Evolutionary conservation across 2,329 filamentous ascomycete genomes (phyloP), one percentile per base, ranked within the genome.

Genomic region (Botrytis hyacinthi): DNA sequence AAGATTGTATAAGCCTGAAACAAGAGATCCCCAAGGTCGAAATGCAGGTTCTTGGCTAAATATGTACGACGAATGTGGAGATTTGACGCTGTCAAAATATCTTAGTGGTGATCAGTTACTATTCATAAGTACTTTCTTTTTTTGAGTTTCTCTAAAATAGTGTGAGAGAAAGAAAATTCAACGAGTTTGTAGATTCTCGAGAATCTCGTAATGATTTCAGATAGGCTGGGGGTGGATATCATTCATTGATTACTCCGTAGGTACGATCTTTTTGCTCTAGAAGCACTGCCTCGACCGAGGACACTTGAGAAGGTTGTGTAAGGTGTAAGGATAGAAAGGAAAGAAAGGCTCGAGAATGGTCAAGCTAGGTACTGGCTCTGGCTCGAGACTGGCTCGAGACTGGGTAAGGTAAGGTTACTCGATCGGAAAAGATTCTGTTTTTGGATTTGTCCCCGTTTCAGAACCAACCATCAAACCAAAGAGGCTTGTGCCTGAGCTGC

Each of bases 1-100:
- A 57, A 37, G 72, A 40, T 63, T 48, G 59, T 12, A 70, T 66
- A 65, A 57, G 40, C 48, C 29, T 67, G 73, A 72, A 72, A 71
- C 67, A 71, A 65, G 63, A 73, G 70, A 66, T 73, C 26, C 20
- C 29, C 37, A 67, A 46, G 62, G 51, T 57, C 35, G 60, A 60
- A 67, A 60, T 54, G 22, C 29, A 69, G 51, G 46, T 42, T n/a
- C 72, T 51, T 37, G 29, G 63, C 63, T 67, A 35, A 51, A 67
- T 48, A 37, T 48, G 29, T 26, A 37, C 18, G 62, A 70, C 57
- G 68, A 70, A 51, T 62, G 67, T 70, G 54, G 57, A 32, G n/a
- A 44, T 70, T 70, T 54, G 57, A 70, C 42, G 62, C 12, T 51
- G 42, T 46, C 57, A 35, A 54, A 62, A 35, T 22, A 48, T 66